Conservation (phyloP, 2,329 filamentous ascomycete species). For the Xylaria sp. region DNA sequence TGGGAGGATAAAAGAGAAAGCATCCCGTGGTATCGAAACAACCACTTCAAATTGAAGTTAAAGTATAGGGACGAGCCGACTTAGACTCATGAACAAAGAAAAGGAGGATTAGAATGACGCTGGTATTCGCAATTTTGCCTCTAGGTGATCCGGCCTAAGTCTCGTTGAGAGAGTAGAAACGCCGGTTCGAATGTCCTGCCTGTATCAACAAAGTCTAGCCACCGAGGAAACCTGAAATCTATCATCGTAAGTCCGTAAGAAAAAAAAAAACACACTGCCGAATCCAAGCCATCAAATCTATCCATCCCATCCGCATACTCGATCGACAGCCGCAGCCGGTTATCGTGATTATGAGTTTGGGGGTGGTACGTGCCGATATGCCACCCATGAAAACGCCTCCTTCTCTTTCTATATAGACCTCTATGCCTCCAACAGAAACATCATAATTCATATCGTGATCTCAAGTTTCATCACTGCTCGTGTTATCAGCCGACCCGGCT, state of each 20-base stretch:
- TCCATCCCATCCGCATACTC: slow-evolving; percentile 25
- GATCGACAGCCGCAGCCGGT: slow-evolving; percentile 25
- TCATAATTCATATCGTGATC: slow-evolving; percentile 42
- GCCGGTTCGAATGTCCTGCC: slow-evolving; percentile 25
- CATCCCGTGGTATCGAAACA: not conserved
- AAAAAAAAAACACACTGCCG: slow-evolving; percentile 26
- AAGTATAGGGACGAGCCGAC: not conserved
- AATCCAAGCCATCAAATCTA: slow-evolving; percentile 25
- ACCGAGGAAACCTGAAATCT: slow-evolving; percentile 40
- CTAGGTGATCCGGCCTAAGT: slow-evolving; percentile 18
- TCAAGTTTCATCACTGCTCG: slow-evolving; percentile 13
- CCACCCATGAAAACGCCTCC: slow-evolving; percentile 35
- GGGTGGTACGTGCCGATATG: slow-evolving; percentile 20
- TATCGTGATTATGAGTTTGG: slow-evolving; percentile 33
- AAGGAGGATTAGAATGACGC: slow-evolving; percentile 14
- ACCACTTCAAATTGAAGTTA: not conserved
- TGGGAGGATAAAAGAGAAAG: not conserved
- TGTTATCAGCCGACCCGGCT: slow-evolving; percentile 52
- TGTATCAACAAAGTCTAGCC: slow-evolving; percentile 39
- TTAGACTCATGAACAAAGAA: slow-evolving; percentile 1
- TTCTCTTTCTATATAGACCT: slow-evolving; percentile 41
- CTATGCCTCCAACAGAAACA: slow-evolving; percentile 35
- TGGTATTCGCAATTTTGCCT: slow-evolving; percentile 31
- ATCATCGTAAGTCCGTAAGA: slow-evolving; percentile 33
- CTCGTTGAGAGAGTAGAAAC: slow-evolving; percentile 30